Base-by-base conservation (phyloP, 257 asterid species). In the Scutellaria barbata region DNA sequence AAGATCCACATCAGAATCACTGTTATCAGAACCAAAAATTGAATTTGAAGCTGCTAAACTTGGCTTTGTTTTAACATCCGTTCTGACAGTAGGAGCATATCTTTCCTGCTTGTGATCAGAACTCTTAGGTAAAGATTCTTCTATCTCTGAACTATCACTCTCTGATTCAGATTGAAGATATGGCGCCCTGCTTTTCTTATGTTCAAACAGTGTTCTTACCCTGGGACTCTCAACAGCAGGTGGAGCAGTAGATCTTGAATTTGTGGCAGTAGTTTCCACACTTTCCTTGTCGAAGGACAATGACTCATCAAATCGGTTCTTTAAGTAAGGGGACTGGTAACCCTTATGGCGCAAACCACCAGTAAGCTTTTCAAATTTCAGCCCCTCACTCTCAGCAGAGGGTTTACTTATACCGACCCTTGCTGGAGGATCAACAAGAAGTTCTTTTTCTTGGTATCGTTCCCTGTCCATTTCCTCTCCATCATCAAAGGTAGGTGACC, bases 281-380 rank as follows among this genome's bases (percentile, higher is more conserved):
- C 42, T 61, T 55, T 52, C 79, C 42, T 53, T 40, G 39, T 68
- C 18, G 9, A 81, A 74, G 68, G 86, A 64, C 1, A 48, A 52
- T 48, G 87, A 55, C 41, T 33, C 66, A 52, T 79, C 82, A 43
- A 69, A 59, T 74, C 56, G 81, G 63, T 68, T 72, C 72, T 77
- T 83, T 54, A 66, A 71, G 63, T 43, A 82, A 65, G 85, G 83
- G 43, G 85, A 87, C 41, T 33, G 81, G 25, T 78, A 68, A 35
- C 89, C 86, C 79, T 84, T 92, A 43, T 89, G 96, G 61, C 87
- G 85, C 25, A 89, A 66, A 74, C 98, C 96, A 60, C 98, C 96
- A 3, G 88, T 89, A 53, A 89, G 80, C 75, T 72, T 86, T 35
- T 76, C 85, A 68, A 83, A 85, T 67, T 78, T 76, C 72, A 89